Evolutionary conservation across 371 early-diverging fungal species (phyloP), one percentile per base, ranked within the genome.

Genomic region (Coemansia sp.): DNA sequence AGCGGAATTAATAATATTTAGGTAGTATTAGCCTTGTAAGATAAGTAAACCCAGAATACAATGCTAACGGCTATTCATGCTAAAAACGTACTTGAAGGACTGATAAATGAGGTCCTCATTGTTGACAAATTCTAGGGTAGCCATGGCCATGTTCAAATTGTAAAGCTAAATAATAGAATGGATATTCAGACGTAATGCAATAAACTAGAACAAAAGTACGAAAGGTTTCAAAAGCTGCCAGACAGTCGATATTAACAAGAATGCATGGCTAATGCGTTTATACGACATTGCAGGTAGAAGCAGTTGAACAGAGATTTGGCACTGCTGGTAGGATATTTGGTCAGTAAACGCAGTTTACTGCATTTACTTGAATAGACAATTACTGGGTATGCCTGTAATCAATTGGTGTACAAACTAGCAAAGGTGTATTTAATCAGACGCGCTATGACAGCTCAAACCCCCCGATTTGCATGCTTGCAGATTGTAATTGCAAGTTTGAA

Each of bases 21-120:
- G 21, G 21, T 21, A 11, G 21, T 24, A 48, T 21, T 3, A 28
- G 11, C 21, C 2, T n/a, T 46, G 28, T 24, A 29, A 11, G 6
- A 46, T n/a, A 17, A 17, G n/a, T n/a, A 46, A 46, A 6, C 48
- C n/a, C 17, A 46, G 4, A 36, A 24, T 0, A 11, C 15, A 21
- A 11, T 19, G 5, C 17, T 44, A 3, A 13, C 7, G 1, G 12
- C 7, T 29, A n/a, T 29, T 29, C 26, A 15, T 36, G 15, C 15
- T 41, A 15, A 17, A 7, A 26, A 63, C 71, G 2, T 71, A 71
- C 71, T 71, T 71, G 63, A 71, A 71, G 1, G 59, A 44, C 53
- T 54, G 59, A 55, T 71, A 71, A 40, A 52, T 71, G 58, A 53
- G 54, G 56, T 65, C 40, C 19, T 71, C 67, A 23, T 26, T 56